These are phyloP conservation scores for Filosporella fistucella DNA, from an alignment of 495 filamentous ascomycete genomes.

Conservation along the genomic window DNA sequence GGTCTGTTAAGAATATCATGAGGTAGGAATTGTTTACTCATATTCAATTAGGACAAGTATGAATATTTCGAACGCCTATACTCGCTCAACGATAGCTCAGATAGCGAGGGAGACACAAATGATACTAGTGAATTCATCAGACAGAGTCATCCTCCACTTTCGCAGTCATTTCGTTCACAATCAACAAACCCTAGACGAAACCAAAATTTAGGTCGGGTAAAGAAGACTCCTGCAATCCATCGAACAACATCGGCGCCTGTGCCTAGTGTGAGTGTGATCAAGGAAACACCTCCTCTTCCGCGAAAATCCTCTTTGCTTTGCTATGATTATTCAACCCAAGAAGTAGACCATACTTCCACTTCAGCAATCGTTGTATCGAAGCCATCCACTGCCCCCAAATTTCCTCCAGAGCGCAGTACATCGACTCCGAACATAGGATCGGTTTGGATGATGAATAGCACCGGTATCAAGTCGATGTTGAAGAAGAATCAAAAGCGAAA, in stretches of 20 bases:
- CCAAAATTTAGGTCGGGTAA: neutral
- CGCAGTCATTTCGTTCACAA: neutral
- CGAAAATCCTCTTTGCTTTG: conserved; percentile 11
- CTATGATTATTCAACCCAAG: conserved; percentile 9
- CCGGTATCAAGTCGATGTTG: conserved; percentile 14
- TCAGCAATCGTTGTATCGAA: conserved; percentile 7
- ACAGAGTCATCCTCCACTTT: neutral
- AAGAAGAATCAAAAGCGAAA: conserved; percentile 44
- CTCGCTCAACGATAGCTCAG: conserved; percentile 35
- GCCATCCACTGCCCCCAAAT: neutral
- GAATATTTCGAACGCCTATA: conserved; percentile 44
- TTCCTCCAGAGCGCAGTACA: conserved; percentile 9
- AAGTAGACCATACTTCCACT: neutral
- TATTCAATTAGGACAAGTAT: conserved; percentile 3
- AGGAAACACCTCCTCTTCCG: conserved; percentile 10
- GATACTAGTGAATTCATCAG: conserved; percentile 6
- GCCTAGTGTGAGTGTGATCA: conserved; percentile 5
- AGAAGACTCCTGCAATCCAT: conserved; percentile 12
- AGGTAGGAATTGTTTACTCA: neutral
- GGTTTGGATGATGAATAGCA: conserved; percentile 15
- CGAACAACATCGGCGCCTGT: conserved; percentile 16
- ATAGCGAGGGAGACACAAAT: conserved; percentile 30
- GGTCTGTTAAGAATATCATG: neutral
- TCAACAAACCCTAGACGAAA: neutral
- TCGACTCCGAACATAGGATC: conserved; percentile 21